A percentile compares a stretch with the other conserved stretches of the same genome.
phyloP scores from a whole-genome alignment of 495 filamentous ascomycete genomes.

The Daldinia decipiens region DNA sequence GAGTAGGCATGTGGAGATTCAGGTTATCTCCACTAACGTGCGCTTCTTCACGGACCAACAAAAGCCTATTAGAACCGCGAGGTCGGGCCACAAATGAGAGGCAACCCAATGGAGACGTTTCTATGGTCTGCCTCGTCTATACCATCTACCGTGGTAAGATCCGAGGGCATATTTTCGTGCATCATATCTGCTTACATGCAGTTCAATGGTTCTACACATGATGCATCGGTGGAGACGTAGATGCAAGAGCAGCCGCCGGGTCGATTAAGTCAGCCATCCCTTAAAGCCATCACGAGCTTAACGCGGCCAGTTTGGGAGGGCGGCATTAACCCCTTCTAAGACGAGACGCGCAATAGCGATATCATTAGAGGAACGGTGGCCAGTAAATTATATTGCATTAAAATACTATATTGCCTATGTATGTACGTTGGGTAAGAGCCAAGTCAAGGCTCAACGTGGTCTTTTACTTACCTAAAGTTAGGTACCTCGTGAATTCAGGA shows the following conservation, averaged over 20 bases:
- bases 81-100: conserved; percentile 26
- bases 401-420: not conserved
- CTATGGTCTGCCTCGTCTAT: conserved; percentile 19
- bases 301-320: conserved; percentile 17
- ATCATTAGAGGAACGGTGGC: conserved; percentile 20
- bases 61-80: conserved; percentile 13
- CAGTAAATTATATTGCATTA: conserved; percentile 35
- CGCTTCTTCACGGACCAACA: conserved; percentile 19
- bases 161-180: conserved; percentile 10
- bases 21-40: conserved; percentile 9
- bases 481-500: not conserved
- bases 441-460: conserved; percentile 1
- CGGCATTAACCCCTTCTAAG: conserved; percentile 13
- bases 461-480: not conserved
- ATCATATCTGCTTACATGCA: conserved; percentile 25
- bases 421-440: not conserved
- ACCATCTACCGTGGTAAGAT: conserved; percentile 19
- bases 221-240: conserved; percentile 26
- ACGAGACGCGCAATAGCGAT: conserved; percentile 33
- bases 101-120: conserved; percentile 28
- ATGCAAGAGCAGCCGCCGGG: conserved; percentile 43
- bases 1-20: conserved; percentile 19
- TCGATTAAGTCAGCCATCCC: conserved; percentile 15
- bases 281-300: conserved; percentile 4
- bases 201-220: conserved; percentile 11